Conservation (phyloP, 164 flowering plant genomes). For the grape (Vitis vinifera) region DNA sequence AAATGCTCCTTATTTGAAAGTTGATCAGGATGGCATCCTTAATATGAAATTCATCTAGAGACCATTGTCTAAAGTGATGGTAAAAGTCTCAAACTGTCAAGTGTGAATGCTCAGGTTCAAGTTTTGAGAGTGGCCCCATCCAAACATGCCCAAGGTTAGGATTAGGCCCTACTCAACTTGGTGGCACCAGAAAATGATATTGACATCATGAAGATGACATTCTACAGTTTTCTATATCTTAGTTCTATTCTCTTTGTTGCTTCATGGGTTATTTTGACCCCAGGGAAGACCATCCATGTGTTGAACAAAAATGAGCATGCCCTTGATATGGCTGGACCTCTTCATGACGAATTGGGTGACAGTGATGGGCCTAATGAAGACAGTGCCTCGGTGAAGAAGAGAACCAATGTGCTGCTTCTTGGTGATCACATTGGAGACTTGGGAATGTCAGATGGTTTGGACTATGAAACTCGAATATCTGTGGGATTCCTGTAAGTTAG, state of each 20-base stretch:
- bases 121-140: too few species aligned
- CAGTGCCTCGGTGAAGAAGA: slow-evolving; percentile 50
- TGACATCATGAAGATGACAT: too few species aligned
- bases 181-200: too few species aligned
- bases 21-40: too few species aligned
- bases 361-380: slow-evolving; percentile 39
- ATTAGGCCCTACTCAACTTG: too few species aligned
- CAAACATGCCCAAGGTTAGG: too few species aligned
- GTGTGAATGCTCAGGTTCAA: too few species aligned
- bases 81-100: too few species aligned
- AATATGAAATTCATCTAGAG: too few species aligned
- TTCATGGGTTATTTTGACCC: neutral
- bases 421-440: slow-evolving; percentile 97
- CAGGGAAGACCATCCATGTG: slow-evolving; percentile 89
- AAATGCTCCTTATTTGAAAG: too few species aligned
- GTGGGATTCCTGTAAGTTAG: slow-evolving; percentile 95
- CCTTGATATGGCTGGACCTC: slow-evolving; percentile 91
- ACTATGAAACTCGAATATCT: slow-evolving; percentile 76
- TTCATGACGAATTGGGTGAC: slow-evolving; percentile 66
- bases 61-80: too few species aligned
- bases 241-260: neutral
- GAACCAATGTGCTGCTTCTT: slow-evolving; percentile 91
- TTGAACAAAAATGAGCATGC: slow-evolving; percentile 96
- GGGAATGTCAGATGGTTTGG: slow-evolving; percentile 94
- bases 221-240: neutral